phyloP scores from a whole-genome alignment of 345 rosid species.

The Erysimum cheiranthoides region DNA sequence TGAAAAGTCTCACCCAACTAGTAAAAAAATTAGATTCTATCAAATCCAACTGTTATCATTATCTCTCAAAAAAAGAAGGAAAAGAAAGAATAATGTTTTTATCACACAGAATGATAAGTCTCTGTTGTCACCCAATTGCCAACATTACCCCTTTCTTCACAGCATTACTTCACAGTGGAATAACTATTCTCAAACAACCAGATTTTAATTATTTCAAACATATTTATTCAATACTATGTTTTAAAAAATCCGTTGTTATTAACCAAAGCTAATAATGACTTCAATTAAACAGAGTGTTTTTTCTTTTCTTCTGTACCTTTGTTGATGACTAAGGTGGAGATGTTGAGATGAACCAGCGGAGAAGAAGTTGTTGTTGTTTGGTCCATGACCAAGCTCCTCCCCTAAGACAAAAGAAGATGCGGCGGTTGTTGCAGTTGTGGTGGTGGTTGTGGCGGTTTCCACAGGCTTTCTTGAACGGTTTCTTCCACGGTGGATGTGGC shows the following conservation, averaged over 20 bases:
- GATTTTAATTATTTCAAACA: background rate
- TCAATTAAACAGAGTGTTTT: slow-evolving; percentile 8
- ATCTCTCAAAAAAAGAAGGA: slow-evolving; percentile 35
- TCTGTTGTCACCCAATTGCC: slow-evolving; percentile 49
- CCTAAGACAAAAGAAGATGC: slow-evolving; percentile 38
- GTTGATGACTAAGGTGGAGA: slow-evolving; percentile 40
- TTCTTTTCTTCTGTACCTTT: slow-evolving; percentile 23
- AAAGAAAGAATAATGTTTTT: slow-evolving; percentile 32
- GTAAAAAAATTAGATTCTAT: slow-evolving; percentile 42
- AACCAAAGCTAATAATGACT: slow-evolving; percentile 24
- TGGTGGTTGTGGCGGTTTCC: slow-evolving; percentile 55
- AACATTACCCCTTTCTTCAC: slow-evolving; percentile 49
- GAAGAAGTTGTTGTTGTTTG: slow-evolving; percentile 39
- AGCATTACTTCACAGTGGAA: slow-evolving; percentile 36
- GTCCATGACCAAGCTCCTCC: slow-evolving; percentile 37
- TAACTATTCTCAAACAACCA: slow-evolving; percentile 28
- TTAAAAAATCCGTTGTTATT: background rate
- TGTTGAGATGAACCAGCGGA: slow-evolving; percentile 40
- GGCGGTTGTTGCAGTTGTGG: slow-evolving; percentile 14
- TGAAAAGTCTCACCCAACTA: slow-evolving; percentile 44
- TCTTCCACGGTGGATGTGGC: slow-evolving; percentile 98
- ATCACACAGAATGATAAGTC: slow-evolving; percentile 41
- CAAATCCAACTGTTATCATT: slow-evolving; percentile 44
- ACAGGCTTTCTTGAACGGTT: slow-evolving; percentile 99
- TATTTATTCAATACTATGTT: background rate